phyloP scores from a whole-genome alignment of 495 filamentous ascomycete species.

The Tuber indicum region DNA sequence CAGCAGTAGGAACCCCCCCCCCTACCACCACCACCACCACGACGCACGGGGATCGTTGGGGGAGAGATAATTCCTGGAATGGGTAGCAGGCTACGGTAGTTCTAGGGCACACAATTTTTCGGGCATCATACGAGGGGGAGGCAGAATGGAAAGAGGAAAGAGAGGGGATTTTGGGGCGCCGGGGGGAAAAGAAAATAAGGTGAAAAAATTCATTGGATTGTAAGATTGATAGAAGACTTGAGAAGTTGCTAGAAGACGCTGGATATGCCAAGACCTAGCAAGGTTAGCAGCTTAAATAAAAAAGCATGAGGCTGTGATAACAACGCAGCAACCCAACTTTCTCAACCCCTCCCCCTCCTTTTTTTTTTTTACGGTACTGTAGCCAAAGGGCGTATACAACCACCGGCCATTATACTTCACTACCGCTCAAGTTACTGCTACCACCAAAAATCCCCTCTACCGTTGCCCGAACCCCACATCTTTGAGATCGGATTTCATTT shows the following conservation, averaged over 20 bases:
- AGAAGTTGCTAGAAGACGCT: conserved; percentile 30
- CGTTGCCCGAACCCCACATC: background rate
- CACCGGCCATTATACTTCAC: background rate
- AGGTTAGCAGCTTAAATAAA: conserved; percentile 38
- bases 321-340: conserved; percentile 30
- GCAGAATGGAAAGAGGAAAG: no score
- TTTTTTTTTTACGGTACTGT: background rate
- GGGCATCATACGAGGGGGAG: background rate
- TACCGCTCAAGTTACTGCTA: background rate
- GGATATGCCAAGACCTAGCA: conserved; percentile 32
- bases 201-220: background rate
- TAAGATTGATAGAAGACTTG: conserved; percentile 19
- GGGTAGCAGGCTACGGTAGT: background rate
- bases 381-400: background rate
- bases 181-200: background rate
- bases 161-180: background rate
- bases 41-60: background rate
- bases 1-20: background rate
- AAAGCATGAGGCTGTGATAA: conserved; percentile 36
- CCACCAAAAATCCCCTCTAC: background rate
- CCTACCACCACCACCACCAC: no score
- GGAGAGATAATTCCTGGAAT: background rate
- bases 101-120: background rate
- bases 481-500: background rate
- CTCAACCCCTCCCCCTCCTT: conserved; percentile 33